phyloP scores from a whole-genome alignment of 768 basidiomycete species.

The Naganishia friedmannii region DNA sequence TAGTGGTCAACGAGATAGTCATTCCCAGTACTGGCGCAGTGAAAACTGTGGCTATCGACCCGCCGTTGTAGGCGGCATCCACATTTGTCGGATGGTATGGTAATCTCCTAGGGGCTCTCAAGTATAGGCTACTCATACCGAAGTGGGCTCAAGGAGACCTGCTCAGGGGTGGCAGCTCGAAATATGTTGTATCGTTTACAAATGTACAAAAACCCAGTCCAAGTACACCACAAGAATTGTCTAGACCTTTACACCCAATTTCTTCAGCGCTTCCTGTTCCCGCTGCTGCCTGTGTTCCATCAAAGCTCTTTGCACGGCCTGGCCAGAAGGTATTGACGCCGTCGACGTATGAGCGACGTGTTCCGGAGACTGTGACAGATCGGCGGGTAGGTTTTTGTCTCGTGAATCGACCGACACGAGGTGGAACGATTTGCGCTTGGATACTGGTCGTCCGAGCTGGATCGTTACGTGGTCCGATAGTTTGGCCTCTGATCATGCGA shows the following conservation, averaged over 20 bases:
- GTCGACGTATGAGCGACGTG: constrained; percentile 17
- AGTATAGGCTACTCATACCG: not conserved
- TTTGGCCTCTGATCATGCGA: constrained; percentile 33
- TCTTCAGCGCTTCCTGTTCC: constrained; percentile 23
- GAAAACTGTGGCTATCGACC: too few species aligned
- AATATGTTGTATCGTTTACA: constrained; percentile 13
- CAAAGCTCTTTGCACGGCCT: constrained; percentile 24
- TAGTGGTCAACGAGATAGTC: not conserved
- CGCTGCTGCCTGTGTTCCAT: constrained; percentile 24
- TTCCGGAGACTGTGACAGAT: constrained; percentile 20
- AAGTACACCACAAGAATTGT: not conserved
- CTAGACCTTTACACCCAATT: constrained; percentile 20
- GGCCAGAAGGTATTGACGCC: constrained; percentile 17
- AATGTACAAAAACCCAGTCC: constrained; percentile 3
- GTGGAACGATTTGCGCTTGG: constrained; percentile 42
- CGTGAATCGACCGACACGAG: constrained; percentile 31
- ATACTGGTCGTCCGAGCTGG: constrained; percentile 43
- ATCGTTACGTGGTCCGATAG: constrained; percentile 44
- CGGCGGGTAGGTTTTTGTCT: constrained; percentile 18
- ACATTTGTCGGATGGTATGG: not conserved
- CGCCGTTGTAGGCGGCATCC: too few species aligned
- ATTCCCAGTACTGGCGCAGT: too few species aligned
- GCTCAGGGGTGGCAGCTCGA: not conserved
- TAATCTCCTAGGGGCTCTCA: not conserved
- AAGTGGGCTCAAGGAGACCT: not conserved